Base-by-base conservation (phyloP, 148 eudicot genomes). In the Drosera capensis region DNA sequence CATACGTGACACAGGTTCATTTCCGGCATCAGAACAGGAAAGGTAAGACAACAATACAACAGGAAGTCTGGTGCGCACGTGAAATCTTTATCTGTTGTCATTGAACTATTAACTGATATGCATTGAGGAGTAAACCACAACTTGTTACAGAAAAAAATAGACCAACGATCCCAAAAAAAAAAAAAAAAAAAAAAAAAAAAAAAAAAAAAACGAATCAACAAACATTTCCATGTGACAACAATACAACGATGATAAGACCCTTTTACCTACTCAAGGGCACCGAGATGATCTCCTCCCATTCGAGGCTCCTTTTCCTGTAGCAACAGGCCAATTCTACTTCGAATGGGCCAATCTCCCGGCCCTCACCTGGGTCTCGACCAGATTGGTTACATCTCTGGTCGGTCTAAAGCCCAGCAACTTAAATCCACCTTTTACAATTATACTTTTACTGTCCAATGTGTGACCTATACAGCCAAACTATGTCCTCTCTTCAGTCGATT, bases 401-500 rank as follows among this genome's bases (percentile, higher is more conserved):
- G 6, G 13, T 34, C n/a, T 34, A 11, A 34, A 15, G 0, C n/a
- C 14, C 38, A 13, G 14, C 38, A 13, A 3, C 38, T 34, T 34
- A 15, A n/a, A n/a, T n/a, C n/a, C n/a, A n/a, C n/a, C n/a, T n/a
- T 34, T 11, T 34, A 15, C n/a, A 34, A 34, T 11, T 34, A 11
- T 34, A 4, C n/a, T 34, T 11, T 9, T 34, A 4, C 38, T 1
- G 5, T 34, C 38, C 38, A 11, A 11, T 28, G 38, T 34, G n/a
- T 34, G n/a, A 34, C 9, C 5, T 34, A 34, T 5, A 34, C 11
- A 34, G 38, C 14, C 9, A 34, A 34, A 34, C 9, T 34, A 3
- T 34, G 13, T n/a, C n/a, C 13, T 16, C 20, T 20, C 2, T 11
- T 60, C 37, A 60, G 20, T 25, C 46, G 20, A 60, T 25, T 40